phyloP scores from a whole-genome alignment of 2,329 filamentous ascomycete species.

The Hawksworthiomyces lignivorus region DNA sequence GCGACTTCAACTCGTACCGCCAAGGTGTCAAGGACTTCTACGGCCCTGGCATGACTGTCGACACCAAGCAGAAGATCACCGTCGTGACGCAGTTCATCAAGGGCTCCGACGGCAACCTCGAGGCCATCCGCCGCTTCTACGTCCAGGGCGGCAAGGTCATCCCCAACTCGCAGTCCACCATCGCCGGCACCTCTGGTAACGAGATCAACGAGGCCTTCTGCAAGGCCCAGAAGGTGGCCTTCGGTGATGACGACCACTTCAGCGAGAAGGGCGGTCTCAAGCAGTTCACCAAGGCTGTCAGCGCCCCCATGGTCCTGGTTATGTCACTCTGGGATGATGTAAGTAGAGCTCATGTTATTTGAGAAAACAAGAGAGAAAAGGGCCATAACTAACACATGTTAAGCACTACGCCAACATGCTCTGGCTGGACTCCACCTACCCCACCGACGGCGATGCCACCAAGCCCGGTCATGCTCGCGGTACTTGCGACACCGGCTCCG shows the following conservation, averaged over 20 bases:
- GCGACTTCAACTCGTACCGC: slow-evolving; percentile 59
- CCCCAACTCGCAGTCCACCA: slow-evolving; percentile 34
- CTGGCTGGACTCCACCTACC: slow-evolving; percentile 54
- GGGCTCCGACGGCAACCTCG: slow-evolving; percentile 36
- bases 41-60: slow-evolving; percentile 41
- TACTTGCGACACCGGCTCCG: slow-evolving; percentile 35
- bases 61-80: slow-evolving; percentile 49
- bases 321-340: slow-evolving; percentile 54
- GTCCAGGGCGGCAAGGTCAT: slow-evolving; percentile 51
- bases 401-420: slow-evolving; percentile 51
- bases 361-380: too few relatives aligned
- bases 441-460: slow-evolving; percentile 28
- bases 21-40: slow-evolving; percentile 54
- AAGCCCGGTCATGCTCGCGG: slow-evolving; percentile 36
- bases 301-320: slow-evolving; percentile 53
- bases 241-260: slow-evolving; percentile 45
- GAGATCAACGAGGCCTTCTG: slow-evolving; percentile 47
- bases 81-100: slow-evolving; percentile 55
- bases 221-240: slow-evolving; percentile 43
- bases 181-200: slow-evolving; percentile 22
- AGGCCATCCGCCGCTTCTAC: slow-evolving; percentile 53
- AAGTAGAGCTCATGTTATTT: slow-evolving; percentile 18
- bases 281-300: slow-evolving; percentile 44
- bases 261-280: slow-evolving; percentile 43
- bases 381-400: neutral